Evolutionary conservation across 306 rosid genomes (phyloP).

Genomic region (Inga oerstediana): DNA sequence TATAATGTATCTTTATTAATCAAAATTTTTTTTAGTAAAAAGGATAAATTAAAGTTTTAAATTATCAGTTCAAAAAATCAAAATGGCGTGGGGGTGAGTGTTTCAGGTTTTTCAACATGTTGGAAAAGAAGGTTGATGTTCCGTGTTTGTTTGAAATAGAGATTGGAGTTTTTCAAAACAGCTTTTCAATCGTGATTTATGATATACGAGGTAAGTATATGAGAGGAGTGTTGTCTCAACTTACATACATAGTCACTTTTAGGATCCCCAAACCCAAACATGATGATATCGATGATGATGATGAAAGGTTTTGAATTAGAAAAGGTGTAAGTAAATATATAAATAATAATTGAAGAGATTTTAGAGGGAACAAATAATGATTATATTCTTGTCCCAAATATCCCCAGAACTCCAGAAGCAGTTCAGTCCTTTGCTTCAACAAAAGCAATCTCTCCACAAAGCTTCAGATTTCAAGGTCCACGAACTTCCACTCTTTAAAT

Average conservation of each 20-base stretch:
- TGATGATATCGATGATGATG: not conserved
- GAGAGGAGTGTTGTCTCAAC: too few species aligned
- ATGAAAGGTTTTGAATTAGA: not conserved
- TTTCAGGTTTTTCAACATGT: not conserved
- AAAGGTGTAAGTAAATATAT: not conserved
- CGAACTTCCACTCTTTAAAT: not conserved
- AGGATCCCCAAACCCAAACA: too few species aligned
- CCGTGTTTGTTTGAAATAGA: too few species aligned
- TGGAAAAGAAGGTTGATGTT: not conserved
- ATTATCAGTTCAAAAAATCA: not conserved
- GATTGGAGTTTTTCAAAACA: too few species aligned
- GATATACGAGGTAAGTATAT: too few species aligned
- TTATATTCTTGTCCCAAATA: not conserved
- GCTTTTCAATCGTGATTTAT: too few species aligned
- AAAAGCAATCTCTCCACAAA: not conserved
- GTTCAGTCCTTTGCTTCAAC: not conserved
- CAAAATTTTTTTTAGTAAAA: not conserved
- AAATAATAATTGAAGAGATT: not conserved
- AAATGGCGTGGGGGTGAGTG: not conserved
- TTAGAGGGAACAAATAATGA: not conserved
- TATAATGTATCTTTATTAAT: not conserved
- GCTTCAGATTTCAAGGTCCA: not conserved
- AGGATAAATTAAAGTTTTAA: not conserved
- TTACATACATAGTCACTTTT: too few species aligned
- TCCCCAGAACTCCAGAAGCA: not conserved